Conservation (phyloP, 768 basidiomycete genomes). For the Gautieria morchelliformis region DNA sequence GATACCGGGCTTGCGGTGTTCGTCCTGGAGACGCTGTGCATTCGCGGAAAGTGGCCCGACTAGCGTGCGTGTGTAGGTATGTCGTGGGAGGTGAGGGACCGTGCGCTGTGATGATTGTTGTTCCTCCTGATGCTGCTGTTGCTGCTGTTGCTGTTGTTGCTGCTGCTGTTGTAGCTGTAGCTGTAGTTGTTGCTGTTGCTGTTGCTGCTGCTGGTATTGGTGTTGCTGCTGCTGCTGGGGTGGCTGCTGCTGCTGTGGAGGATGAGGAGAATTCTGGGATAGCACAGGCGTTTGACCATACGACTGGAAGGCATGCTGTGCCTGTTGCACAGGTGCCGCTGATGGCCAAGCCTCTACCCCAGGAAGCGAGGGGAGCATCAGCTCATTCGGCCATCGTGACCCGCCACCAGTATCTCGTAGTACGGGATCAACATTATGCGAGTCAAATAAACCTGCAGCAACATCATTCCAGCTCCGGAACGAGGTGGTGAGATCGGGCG, state of each 20-base stretch:
- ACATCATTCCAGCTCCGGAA: background rate
- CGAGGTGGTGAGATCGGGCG: slow-evolving; percentile 14
- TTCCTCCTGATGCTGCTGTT: background rate
- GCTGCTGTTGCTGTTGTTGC: too few relatives aligned
- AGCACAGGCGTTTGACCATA: background rate
- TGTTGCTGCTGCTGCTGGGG: too few relatives aligned
- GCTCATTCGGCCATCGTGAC: background rate
- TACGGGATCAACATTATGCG: background rate
- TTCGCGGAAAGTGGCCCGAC: slow-evolving; percentile 85
- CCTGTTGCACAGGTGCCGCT: background rate
- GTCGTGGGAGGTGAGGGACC: slow-evolving; percentile 42
- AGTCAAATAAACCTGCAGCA: background rate
- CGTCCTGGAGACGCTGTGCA: slow-evolving; percentile 76
- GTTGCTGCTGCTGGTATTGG: too few relatives aligned
- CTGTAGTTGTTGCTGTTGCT: too few relatives aligned
- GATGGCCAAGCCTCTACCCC: background rate
- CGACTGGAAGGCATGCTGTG: background rate
- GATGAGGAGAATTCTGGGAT: background rate
- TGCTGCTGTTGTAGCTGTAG: too few relatives aligned
- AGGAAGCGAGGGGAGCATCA: background rate
- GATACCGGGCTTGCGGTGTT: slow-evolving; percentile 77
- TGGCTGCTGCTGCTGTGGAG: too few relatives aligned
- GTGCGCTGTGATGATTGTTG: background rate
- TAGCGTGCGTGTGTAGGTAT: slow-evolving; percentile 77
- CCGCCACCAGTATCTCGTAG: background rate